Conservation (phyloP, 2,329 filamentous ascomycete species). For the Fusarium sublunatum region DNA sequence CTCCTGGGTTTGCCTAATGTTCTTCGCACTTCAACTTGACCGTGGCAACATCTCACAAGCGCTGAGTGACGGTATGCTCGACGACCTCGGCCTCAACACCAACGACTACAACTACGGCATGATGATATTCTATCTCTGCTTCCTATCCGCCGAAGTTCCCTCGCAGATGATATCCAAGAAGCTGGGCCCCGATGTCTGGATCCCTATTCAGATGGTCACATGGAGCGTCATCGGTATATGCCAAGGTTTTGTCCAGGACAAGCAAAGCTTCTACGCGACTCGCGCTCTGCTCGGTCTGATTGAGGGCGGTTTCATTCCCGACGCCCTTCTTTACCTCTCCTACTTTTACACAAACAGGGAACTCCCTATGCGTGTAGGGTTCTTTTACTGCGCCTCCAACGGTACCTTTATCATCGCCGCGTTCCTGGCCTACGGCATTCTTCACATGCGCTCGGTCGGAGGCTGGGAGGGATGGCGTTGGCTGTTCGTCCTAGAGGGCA, state of each 20-base stretch:
- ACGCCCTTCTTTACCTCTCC: slow-evolving; percentile 67
- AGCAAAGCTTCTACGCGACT: slow-evolving; percentile 49
- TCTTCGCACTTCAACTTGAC: slow-evolving; percentile 60
- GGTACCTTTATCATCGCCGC: slow-evolving; percentile 10
- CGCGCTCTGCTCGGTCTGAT: slow-evolving; percentile 56
- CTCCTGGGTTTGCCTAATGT: slow-evolving; percentile 54
- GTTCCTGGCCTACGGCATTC: slow-evolving; percentile 58
- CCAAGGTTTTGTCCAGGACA: slow-evolving; percentile 48
- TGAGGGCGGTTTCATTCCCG: slow-evolving; percentile 30
- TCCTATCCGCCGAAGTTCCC: slow-evolving; percentile 58
- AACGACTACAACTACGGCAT: slow-evolving; percentile 53
- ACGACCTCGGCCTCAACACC: slow-evolving; percentile 56
- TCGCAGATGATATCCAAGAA: slow-evolving; percentile 70
- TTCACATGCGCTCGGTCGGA: slow-evolving; percentile 63
- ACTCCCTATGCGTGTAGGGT: slow-evolving; percentile 71
- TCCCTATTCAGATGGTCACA: slow-evolving; percentile 65
- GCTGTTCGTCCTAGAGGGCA: slow-evolving; percentile 59
- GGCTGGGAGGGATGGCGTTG: slow-evolving; percentile 67
- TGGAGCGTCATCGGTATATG: slow-evolving; percentile 52
- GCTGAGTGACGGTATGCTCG: slow-evolving; percentile 59
- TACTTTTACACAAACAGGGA: slow-evolving; percentile 70
- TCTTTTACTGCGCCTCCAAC: slow-evolving; percentile 68
- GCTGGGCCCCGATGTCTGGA: slow-evolving; percentile 69
- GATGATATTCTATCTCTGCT: slow-evolving; percentile 48
- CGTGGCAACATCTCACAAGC: slow-evolving; percentile 61